A percentile compares a stretch with the other conserved stretches of the same genome.
phyloP scores from a whole-genome alignment of 371 early-diverging fungal species.

The Smittium mucronatum region DNA sequence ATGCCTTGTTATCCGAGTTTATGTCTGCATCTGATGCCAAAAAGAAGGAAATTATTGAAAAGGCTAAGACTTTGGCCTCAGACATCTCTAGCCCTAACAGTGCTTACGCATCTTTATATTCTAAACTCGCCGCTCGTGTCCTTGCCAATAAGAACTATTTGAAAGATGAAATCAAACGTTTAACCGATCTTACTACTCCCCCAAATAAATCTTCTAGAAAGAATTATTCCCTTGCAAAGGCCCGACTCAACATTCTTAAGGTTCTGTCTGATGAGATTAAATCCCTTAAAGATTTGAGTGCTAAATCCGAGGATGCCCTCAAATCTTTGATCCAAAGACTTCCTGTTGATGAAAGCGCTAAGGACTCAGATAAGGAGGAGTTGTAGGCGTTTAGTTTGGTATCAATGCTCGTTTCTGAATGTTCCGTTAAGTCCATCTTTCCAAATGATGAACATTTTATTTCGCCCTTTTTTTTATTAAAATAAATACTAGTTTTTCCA shows the following conservation, averaged over 20 bases:
- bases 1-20: constrained; percentile 50
- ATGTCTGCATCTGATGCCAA: constrained; percentile 34
- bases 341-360: background rate
- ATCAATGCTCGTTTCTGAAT: too few species aligned
- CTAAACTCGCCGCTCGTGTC: constrained; percentile 50
- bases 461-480: too few species aligned
- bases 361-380: background rate
- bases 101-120: constrained; percentile 42
- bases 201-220: constrained; percentile 34
- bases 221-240: constrained; percentile 38
- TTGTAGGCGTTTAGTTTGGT: too few species aligned
- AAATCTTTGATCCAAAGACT: constrained; percentile 9
- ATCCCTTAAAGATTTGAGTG: constrained; percentile 21
- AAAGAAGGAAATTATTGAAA: constrained; percentile 29
- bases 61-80: constrained; percentile 28
- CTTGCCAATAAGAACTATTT: constrained; percentile 35
- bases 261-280: constrained; percentile 25
- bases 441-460: too few species aligned
- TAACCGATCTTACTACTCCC: constrained; percentile 33
- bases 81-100: constrained; percentile 21
- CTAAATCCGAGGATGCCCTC: constrained; percentile 31
- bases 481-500: too few species aligned
- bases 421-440: too few species aligned
- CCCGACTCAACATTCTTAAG: constrained; percentile 41
- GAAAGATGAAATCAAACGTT: constrained; percentile 38